phyloP scores from a whole-genome alignment of 345 rosid species.

The Salix caprea region DNA sequence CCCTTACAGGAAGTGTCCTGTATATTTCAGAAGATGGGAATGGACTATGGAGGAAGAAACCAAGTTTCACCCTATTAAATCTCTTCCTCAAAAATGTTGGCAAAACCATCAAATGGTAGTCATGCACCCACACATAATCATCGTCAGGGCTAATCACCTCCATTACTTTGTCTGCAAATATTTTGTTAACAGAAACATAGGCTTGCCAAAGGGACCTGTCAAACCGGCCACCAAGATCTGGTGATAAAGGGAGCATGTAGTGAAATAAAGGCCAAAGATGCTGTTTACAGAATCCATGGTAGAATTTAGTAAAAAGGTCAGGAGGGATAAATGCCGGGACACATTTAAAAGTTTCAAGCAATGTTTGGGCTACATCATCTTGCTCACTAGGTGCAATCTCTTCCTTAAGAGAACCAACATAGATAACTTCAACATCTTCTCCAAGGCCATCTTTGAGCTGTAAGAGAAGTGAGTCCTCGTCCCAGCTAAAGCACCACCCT shows the following conservation, averaged over 20 bases:
- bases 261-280: slow-evolving; percentile 94
- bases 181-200: slow-evolving; percentile 87
- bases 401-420: slow-evolving; percentile 84
- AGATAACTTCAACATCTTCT: slow-evolving; percentile 81
- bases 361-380: slow-evolving; percentile 75
- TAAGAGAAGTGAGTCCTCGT: slow-evolving; percentile 84
- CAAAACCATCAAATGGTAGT: slow-evolving; percentile 89
- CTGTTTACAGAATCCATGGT: slow-evolving; percentile 94
- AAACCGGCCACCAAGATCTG: slow-evolving; percentile 86
- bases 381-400: slow-evolving; percentile 57
- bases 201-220: slow-evolving; percentile 91
- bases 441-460: slow-evolving; percentile 92
- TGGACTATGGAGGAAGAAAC: slow-evolving; percentile 90
- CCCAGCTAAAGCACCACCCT: slow-evolving; percentile 74
- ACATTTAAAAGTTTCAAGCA: slow-evolving; percentile 86
- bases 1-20: slow-evolving; percentile 81
- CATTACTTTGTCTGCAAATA: slow-evolving; percentile 91
- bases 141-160: slow-evolving; percentile 93
- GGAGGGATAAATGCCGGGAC: slow-evolving; percentile 86
- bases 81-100: slow-evolving; percentile 90
- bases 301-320: slow-evolving; percentile 67
- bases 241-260: slow-evolving; percentile 89
- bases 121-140: slow-evolving; percentile 93
- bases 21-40: slow-evolving; percentile 94
- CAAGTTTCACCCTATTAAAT: slow-evolving; percentile 83